Evolutionary conservation across 75 land plant genomes (phyloP).

Genomic region (Ceratopteris richardii): DNA sequence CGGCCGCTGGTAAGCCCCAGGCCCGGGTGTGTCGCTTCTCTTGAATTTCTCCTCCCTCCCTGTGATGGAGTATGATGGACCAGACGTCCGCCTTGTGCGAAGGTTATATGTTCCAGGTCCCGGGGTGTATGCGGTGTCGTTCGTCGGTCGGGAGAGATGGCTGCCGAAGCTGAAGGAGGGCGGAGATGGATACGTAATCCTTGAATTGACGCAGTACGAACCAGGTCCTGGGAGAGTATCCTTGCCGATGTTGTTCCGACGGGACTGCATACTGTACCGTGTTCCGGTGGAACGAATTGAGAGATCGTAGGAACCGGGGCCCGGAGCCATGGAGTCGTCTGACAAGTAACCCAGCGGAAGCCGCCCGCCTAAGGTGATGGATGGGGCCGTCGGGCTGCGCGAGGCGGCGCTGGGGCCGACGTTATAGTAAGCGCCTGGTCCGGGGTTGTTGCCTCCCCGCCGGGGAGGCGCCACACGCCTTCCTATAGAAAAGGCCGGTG

Average conservation of each 20-base stretch:
- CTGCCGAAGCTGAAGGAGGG: not conserved
- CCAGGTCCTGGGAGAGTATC: constrained; percentile 3
- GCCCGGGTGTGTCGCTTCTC: not conserved
- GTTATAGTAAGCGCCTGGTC: not conserved
- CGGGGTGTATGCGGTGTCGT: constrained; percentile 1
- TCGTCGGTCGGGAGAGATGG: not conserved
- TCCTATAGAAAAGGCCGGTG: not conserved
- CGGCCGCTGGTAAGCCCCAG: not conserved
- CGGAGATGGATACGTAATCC: not conserved
- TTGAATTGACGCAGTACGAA: not conserved
- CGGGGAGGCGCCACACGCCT: not conserved
- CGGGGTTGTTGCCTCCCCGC: constrained; percentile 1
- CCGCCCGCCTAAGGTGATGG: not conserved
- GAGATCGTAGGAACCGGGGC: constrained; percentile 3
- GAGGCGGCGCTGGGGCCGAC: not conserved
- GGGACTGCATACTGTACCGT: not conserved
- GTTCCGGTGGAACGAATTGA: not conserved
- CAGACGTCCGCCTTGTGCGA: not conserved
- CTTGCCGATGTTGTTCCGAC: not conserved
- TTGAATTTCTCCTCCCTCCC: constrained; percentile 1
- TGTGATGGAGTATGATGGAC: not conserved
- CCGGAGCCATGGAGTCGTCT: not conserved
- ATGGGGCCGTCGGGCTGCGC: not conserved
- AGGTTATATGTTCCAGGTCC: constrained; percentile 1
- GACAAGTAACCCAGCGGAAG: not conserved